A percentile compares a stretch with the other conserved stretches of the same genome.
Evolutionary conservation across 805 yeast species (phyloP).

Genomic region (Scheffersomyces amazonensis): DNA sequence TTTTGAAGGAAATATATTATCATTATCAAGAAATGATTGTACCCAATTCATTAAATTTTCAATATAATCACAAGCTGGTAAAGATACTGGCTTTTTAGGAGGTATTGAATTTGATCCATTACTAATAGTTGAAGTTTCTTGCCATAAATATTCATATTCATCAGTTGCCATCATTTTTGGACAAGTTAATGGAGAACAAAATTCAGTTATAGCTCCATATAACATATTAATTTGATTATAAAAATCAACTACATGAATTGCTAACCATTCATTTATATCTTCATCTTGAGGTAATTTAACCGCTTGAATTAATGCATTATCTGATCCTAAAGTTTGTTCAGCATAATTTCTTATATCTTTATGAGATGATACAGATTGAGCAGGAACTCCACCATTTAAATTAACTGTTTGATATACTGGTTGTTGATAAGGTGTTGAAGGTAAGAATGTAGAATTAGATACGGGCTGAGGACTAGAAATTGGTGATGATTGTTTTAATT

Average conservation of each 20-base stretch:
- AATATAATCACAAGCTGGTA: constrained; percentile 93
- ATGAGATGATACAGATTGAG: constrained; percentile 48
- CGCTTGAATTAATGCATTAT: constrained; percentile 86
- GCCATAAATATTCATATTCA: constrained; percentile 97
- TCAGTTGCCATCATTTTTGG: constrained; percentile 98
- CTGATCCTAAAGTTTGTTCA: constrained; percentile 92
- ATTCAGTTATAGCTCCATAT: constrained; percentile 92
- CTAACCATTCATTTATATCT: constrained; percentile 90
- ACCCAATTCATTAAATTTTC: constrained; percentile 95
- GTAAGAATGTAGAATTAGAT: constrained; percentile 33
- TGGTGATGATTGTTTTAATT: constrained; percentile 37
- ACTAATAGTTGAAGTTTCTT: constrained; percentile 53
- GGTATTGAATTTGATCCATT: constrained; percentile 16
- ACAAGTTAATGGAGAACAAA: constrained; percentile 92
- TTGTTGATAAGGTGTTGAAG: constrained; percentile 14
- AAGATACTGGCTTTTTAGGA: constrained; percentile 71
- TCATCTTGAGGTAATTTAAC: constrained; percentile 93
- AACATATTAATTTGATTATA: constrained; percentile 95
- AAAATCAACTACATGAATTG: constrained; percentile 96
- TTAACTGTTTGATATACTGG: constrained; percentile 31
- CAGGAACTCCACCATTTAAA: constrained; percentile 11
- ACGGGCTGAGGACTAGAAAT: constrained; percentile 38
- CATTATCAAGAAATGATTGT: constrained; percentile 89
- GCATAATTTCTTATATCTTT: constrained; percentile 83
- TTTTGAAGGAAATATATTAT: constrained; percentile 83